Evolutionary conservation across 345 rosid genomes (phyloP), one percentile per base, ranked within the genome.

Genomic region (Eucalyptus leucophloia): DNA sequence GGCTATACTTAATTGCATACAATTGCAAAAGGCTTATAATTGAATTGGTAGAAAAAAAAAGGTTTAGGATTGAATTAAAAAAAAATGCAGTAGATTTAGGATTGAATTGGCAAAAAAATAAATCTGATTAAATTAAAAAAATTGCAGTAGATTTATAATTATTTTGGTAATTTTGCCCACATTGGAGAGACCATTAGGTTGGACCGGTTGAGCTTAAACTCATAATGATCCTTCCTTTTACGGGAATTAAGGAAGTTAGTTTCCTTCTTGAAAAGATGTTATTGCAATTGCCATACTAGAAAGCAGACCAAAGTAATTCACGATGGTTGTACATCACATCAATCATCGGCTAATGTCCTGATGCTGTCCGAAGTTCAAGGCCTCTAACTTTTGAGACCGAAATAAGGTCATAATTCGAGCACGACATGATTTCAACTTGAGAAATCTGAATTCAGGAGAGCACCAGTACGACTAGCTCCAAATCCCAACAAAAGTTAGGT

Each of bases 1-100:
- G 1, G 0, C 0, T 53, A 0, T 9, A 19, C 10, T 7, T 1
- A 53, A 53, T 53, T 53, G 0, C n/a, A 0, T 3, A 53, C 2
- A 19, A 53, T 53, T 53, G 1, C 1, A 53, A 53, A 53, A 19
- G 0, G 2, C 2, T 50, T 50, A 50, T 2, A 0, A 50, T 3
- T 50, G 1, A 50, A 50, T 50, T 5, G 51, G 1, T 1, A 42
- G 8, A 49, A 49, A 49, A 49, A 47, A 49, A 49, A 49, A 14
- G 6, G 5, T 49, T 49, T 49, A 49, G 6, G 17, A 49, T 49
- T 49, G 50, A 49, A 49, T 49, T 49, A 13, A 49, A 49, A 49
- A 49, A 49, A 47, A 44, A 44, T 8, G 45, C 40, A 37, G 40
- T 37, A 37, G 40, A 37, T 37, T 37, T 37, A 37, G 40, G 40